Evolutionary conservation across 306 rosid genomes (phyloP).

Genomic region (Begonia loranthoides): DNA sequence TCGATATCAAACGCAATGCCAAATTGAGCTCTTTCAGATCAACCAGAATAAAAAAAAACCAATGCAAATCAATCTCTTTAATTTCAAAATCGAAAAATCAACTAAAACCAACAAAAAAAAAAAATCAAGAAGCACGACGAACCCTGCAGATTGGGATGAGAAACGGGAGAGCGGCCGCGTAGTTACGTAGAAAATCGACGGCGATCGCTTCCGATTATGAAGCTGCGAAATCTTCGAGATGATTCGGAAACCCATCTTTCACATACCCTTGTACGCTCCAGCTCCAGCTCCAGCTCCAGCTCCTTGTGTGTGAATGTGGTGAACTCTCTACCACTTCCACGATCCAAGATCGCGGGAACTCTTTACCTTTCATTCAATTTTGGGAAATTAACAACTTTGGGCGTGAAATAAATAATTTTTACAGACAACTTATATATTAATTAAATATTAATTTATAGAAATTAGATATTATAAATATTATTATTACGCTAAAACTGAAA

Average conservation of each 20-base stretch:
- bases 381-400: too few species aligned
- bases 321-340: too few species aligned
- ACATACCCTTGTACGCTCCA: too few species aligned
- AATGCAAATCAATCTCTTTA: background rate
- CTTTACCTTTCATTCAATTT: too few species aligned
- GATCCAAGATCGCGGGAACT: too few species aligned
- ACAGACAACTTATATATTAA: too few species aligned
- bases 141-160: slow-evolving; percentile 32
- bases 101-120: background rate
- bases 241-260: slow-evolving; percentile 38
- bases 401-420: too few species aligned
- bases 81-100: background rate
- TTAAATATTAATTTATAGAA: too few species aligned
- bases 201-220: slow-evolving; percentile 10
- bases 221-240: slow-evolving; percentile 26
- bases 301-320: too few species aligned
- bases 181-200: slow-evolving; percentile 9
- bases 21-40: slow-evolving; percentile 29
- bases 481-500: too few species aligned
- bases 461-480: too few species aligned
- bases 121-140: slow-evolving; percentile 1
- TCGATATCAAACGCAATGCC: slow-evolving; percentile 94
- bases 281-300: too few species aligned
- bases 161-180: slow-evolving; percentile 39
- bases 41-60: slow-evolving; percentile 3